Conservation (phyloP, 2,329 filamentous ascomycete genomes). For the Septoria linicola region DNA sequence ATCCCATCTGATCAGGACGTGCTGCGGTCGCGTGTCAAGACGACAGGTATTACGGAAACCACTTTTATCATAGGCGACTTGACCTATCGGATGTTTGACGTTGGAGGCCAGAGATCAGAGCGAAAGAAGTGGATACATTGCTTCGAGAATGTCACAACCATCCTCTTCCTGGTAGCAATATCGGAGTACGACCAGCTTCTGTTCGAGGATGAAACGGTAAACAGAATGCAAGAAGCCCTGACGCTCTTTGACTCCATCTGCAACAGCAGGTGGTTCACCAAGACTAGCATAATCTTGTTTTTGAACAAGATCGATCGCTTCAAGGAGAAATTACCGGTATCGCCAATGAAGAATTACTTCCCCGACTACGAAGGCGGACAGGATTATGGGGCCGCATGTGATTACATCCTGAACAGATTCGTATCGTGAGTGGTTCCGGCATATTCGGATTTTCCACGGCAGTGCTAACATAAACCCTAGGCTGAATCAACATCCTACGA, state of each 20-base stretch:
- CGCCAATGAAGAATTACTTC: slow-evolving; percentile 75
- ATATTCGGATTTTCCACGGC: neutral
- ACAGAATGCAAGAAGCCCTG: slow-evolving; percentile 71
- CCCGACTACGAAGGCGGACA: slow-evolving; percentile 85
- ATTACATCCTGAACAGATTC: slow-evolving; percentile 98
- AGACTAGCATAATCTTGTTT: slow-evolving; percentile 71
- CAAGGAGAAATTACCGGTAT: slow-evolving; percentile 71
- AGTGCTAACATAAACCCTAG: slow-evolving; percentile 29
- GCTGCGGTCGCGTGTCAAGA: slow-evolving; percentile 93
- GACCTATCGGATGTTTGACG: slow-evolving; percentile 96
- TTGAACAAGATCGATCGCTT: slow-evolving; percentile 74
- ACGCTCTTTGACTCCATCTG: slow-evolving; percentile 71
- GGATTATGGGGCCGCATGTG: slow-evolving; percentile 92
- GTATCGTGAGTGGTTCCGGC: slow-evolving; percentile 52
- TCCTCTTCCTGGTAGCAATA: slow-evolving; percentile 94
- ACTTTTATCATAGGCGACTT: slow-evolving; percentile 93
- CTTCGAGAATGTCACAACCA: slow-evolving; percentile 96
- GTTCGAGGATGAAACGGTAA: slow-evolving; percentile 87
- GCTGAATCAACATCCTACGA: slow-evolving; percentile 97
- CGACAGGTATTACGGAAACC: slow-evolving; percentile 94
- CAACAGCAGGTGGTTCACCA: slow-evolving; percentile 71
- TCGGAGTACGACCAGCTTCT: slow-evolving; percentile 95
- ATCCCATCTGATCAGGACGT: slow-evolving; percentile 95
- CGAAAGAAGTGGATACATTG: slow-evolving; percentile 99
- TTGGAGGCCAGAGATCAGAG: slow-evolving; percentile 91